Evolutionary conservation across 345 rosid genomes (phyloP).

Genomic region (Camelina hispida): DNA sequence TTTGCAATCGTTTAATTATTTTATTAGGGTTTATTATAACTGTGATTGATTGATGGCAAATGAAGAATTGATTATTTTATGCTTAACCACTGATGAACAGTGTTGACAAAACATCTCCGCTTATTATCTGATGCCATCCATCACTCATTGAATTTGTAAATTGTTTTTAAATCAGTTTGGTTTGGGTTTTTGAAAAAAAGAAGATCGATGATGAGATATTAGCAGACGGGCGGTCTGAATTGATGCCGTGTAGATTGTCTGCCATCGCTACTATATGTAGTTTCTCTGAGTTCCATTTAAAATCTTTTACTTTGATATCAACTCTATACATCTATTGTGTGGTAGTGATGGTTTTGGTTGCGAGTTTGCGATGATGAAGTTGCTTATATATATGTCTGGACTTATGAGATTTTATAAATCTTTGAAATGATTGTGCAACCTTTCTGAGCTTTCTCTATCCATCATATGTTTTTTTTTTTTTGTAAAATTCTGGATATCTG

Average conservation of each 20-base stretch:
- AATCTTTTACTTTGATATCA: too few species aligned
- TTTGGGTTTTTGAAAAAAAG: rapidly evolving
- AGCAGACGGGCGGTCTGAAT: conserved; percentile 54
- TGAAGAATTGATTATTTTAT: conserved; percentile 44
- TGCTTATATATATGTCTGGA: conserved; percentile 45
- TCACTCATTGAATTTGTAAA: too few species aligned
- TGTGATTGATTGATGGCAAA: conserved; percentile 27
- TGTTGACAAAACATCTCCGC: conserved; percentile 46
- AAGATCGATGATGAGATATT: conserved; percentile 40
- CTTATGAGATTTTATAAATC: conserved; percentile 41
- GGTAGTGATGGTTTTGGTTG: not conserved
- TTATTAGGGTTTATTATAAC: too few species aligned
- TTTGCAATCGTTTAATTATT: too few species aligned
- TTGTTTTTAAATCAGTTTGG: not conserved
- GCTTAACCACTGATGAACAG: conserved; percentile 42
- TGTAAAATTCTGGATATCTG: not conserved
- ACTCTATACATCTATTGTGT: too few species aligned
- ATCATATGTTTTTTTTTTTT: not conserved
- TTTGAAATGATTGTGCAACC: conserved; percentile 30
- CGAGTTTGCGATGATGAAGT: conserved; percentile 31
- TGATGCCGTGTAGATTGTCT: conserved; percentile 52
- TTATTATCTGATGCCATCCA: conserved; percentile 52
- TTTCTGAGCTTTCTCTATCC: conserved; percentile 27
- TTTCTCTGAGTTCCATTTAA: conserved; percentile 32
- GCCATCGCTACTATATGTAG: conserved; percentile 31